A percentile compares a stretch with the other conserved stretches of the same genome.
Evolutionary conservation across 164 flowering plant species (phyloP).

Genomic region (Macadamia integrifolia): DNA sequence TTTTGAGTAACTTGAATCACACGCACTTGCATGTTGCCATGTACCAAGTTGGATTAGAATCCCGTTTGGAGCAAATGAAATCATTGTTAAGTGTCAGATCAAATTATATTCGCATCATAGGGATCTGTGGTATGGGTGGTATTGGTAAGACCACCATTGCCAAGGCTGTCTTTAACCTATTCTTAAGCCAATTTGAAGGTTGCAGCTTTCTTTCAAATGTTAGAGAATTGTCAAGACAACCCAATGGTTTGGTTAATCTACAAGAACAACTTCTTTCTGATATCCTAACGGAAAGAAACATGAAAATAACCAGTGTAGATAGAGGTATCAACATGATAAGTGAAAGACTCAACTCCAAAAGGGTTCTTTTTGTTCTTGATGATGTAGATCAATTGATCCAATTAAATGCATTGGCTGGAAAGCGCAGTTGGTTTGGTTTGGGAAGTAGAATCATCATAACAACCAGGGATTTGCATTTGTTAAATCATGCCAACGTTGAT

Average conservation of each 20-base stretch:
- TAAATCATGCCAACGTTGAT: no score
- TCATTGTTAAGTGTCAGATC: not conserved
- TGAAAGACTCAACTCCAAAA: not conserved
- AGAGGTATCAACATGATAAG: constrained; percentile 4
- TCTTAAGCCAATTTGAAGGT: not conserved
- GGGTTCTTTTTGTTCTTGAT: constrained; percentile 5
- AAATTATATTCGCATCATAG: not conserved
- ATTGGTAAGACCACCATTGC: no score
- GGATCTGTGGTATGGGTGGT: not conserved
- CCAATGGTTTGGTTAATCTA: not conserved
- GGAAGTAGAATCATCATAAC: no score
- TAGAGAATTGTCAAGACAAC: not conserved
- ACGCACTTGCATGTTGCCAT: not conserved
- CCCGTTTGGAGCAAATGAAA: not conserved
- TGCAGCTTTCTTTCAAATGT: constrained; percentile 11
- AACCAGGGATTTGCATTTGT: no score
- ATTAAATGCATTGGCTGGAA: constrained; percentile 2
- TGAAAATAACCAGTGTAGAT: not conserved
- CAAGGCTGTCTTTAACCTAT: no score
- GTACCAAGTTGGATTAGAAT: not conserved
- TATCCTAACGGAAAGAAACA: not conserved
- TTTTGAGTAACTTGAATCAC: not conserved
- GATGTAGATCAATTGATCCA: not conserved
- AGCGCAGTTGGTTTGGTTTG: no score
- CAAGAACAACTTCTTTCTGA: constrained; percentile 3